Evolutionary conservation across 441 rosid species (phyloP).

Genomic region (Corymbia citriodora): DNA sequence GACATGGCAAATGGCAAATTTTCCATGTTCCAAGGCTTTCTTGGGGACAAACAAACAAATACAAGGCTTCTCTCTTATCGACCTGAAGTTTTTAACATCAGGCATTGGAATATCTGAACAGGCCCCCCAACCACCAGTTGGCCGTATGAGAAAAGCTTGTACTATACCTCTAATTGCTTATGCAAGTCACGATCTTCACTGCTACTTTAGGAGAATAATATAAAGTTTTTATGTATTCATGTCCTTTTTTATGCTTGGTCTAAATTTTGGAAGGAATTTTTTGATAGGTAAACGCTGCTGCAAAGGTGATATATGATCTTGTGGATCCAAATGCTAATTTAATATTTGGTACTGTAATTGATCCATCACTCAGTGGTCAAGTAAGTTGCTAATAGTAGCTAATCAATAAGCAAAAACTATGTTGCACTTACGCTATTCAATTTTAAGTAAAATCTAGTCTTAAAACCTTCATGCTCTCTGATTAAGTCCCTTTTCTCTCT

Average conservation of each 20-base stretch:
- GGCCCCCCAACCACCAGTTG: neutral
- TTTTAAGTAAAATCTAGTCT: neutral
- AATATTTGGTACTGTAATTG: constrained; percentile 87
- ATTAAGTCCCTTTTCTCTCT: neutral
- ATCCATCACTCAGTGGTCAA: constrained; percentile 82
- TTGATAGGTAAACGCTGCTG: constrained; percentile 95
- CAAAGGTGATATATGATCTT: constrained; percentile 93
- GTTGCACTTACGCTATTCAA: neutral
- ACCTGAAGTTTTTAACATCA: neutral
- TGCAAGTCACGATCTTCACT: neutral
- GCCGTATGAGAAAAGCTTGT: neutral
- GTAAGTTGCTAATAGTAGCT: constrained; percentile 34
- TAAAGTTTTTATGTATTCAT: neutral
- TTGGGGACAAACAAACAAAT: neutral
- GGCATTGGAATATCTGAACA: neutral
- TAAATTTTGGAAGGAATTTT: neutral
- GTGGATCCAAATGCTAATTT: constrained; percentile 95
- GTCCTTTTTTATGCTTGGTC: neutral
- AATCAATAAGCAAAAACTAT: neutral
- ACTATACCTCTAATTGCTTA: neutral
- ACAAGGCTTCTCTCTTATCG: neutral
- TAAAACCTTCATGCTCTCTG: neutral
- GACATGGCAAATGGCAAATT: neutral
- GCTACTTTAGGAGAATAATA: neutral
- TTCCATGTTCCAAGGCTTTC: neutral